Evolutionary conservation across 2,329 filamentous ascomycete species (phyloP).

Genomic region (Exophiala mesophila): DNA sequence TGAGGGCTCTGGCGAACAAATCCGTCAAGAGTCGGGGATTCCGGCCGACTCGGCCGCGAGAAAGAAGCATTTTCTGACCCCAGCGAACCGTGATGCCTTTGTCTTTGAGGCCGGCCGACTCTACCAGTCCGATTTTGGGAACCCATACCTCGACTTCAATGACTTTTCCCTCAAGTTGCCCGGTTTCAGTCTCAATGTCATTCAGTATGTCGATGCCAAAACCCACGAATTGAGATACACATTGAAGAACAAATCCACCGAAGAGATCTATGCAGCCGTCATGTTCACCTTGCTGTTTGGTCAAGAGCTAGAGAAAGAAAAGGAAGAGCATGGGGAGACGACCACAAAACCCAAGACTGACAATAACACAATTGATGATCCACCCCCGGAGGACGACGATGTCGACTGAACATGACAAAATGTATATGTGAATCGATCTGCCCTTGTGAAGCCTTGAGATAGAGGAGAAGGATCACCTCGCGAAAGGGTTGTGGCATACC

Average conservation of each 20-base stretch:
- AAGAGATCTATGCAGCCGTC: slow-evolving; percentile 72
- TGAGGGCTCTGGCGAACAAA: slow-evolving; percentile 50
- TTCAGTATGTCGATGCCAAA: slow-evolving; percentile 52
- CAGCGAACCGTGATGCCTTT: slow-evolving; percentile 52
- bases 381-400: slow-evolving; percentile 12
- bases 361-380: slow-evolving; percentile 1
- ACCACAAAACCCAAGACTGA: slow-evolving; percentile 2
- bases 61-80: slow-evolving; percentile 58
- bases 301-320: slow-evolving; percentile 25
- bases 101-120: slow-evolving; percentile 57
- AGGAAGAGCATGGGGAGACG: slow-evolving; percentile 16
- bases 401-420: slow-evolving; percentile 13
- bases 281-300: slow-evolving; percentile 66
- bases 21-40: slow-evolving; percentile 45
- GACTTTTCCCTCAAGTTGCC: slow-evolving; percentile 38
- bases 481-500: no score
- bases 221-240: slow-evolving; percentile 88
- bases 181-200: slow-evolving; percentile 34
- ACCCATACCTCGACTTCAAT: slow-evolving; percentile 86
- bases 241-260: slow-evolving; percentile 71
- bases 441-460: no score
- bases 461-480: no score
- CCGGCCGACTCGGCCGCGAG: slow-evolving; percentile 51
- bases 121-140: slow-evolving; percentile 74
- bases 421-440: no score